Conservation (phyloP, 495 filamentous ascomycete genomes). For the Penicillium lividum region DNA sequence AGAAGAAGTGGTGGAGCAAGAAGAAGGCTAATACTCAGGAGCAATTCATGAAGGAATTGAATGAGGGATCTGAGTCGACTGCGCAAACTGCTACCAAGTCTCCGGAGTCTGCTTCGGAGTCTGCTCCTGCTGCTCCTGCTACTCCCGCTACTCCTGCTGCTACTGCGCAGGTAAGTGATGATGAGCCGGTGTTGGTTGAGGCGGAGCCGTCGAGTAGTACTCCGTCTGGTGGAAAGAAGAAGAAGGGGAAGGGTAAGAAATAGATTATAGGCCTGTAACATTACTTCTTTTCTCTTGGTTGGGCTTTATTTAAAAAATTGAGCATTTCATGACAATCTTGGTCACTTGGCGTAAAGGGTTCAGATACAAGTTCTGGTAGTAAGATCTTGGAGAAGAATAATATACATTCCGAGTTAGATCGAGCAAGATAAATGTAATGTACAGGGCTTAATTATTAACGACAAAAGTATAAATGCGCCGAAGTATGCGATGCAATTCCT, state of each 20-base stretch:
- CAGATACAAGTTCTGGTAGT: background rate
- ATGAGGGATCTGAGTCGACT: conserved; percentile 40
- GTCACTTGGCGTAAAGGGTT: background rate
- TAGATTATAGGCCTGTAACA: conserved; percentile 36
- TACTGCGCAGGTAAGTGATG: conserved; percentile 60
- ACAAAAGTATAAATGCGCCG: conserved; percentile 14
- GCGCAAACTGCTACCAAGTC: conserved; percentile 29
- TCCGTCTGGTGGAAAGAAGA: conserved; percentile 46
- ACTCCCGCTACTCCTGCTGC: conserved; percentile 25
- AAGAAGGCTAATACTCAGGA: conserved; percentile 72
- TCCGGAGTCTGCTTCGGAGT: conserved; percentile 21
- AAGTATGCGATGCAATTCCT: conserved; percentile 17
- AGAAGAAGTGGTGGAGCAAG: conserved; percentile 89
- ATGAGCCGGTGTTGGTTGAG: conserved; percentile 85
- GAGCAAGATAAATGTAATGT: conserved; percentile 15
- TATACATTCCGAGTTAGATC: conserved; percentile 11
- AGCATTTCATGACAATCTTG: conserved; percentile 1
- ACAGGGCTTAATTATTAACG: conserved; percentile 10
- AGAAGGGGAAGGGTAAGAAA: conserved; percentile 83
- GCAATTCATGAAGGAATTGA: conserved; percentile 83
- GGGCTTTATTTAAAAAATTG: conserved; percentile 11
- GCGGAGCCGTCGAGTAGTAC: conserved; percentile 55
- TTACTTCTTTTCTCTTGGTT: conserved; percentile 13
- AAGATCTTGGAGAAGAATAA: conserved; percentile 1
- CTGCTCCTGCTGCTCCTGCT: conserved; percentile 14